These are phyloP conservation scores for Arthroderma sp. DNA, from an alignment of 2,329 filamentous ascomycete species.

Conservation along the genomic window DNA sequence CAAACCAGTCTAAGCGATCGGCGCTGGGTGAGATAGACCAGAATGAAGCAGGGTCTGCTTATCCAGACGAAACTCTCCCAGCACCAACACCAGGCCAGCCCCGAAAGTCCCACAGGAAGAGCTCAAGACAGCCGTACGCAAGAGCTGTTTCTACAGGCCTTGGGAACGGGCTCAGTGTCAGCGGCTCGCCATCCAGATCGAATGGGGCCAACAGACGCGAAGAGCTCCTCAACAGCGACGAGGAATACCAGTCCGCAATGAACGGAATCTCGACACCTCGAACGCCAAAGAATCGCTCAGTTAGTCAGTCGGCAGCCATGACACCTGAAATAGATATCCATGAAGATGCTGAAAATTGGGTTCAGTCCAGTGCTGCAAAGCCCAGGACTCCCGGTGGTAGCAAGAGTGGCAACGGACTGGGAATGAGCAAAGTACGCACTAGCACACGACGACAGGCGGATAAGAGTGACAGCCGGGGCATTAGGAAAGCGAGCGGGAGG, in stretches of 20 bases:
- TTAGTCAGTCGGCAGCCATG: slow-evolving; percentile 62
- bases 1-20: slow-evolving; percentile 58
- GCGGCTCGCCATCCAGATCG: slow-evolving; percentile 6
- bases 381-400: slow-evolving; percentile 43
- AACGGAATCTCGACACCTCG: slow-evolving; percentile 47
- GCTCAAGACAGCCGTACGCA: slow-evolving; percentile 58
- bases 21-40: slow-evolving; percentile 90
- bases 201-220: slow-evolving; percentile 16
- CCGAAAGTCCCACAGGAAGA: slow-evolving; percentile 69
- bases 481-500: slow-evolving; percentile 35
- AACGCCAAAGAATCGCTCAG: slow-evolving; percentile 51
- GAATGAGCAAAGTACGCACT: slow-evolving; percentile 50
- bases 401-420: slow-evolving; percentile 40
- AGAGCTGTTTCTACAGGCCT: slow-evolving; percentile 40
- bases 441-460: slow-evolving; percentile 35
- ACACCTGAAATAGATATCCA: slow-evolving; percentile 49
- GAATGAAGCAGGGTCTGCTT: slow-evolving; percentile 45
- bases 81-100: slow-evolving; percentile 93
- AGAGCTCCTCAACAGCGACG: slow-evolving; percentile 51
- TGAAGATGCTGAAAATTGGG: slow-evolving; percentile 58
- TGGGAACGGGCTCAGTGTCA: slow-evolving; percentile 9
- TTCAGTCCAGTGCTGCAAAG: slow-evolving; percentile 15
- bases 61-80: slow-evolving; percentile 70
- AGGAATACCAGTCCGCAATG: slow-evolving; percentile 64
- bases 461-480: slow-evolving; percentile 25